A percentile compares a stretch with the other conserved stretches of the same genome.
Conservation (phyloP, 2,329 filamentous ascomycete species). For the Saccharata proteae region DNA sequence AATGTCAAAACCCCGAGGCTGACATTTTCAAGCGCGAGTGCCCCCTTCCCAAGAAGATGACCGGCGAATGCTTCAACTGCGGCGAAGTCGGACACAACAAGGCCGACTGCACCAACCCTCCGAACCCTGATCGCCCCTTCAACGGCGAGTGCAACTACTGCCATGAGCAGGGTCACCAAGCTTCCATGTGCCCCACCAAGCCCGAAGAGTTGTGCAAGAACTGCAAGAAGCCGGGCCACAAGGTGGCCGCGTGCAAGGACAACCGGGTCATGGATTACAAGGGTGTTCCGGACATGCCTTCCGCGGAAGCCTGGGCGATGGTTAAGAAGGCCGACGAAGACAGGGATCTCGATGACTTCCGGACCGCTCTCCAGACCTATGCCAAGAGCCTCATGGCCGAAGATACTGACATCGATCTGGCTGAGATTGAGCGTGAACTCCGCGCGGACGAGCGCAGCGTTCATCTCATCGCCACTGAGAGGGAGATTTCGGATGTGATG, state of each 20-base stretch:
- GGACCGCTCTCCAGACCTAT: slow-evolving; percentile 38
- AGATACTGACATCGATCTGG: slow-evolving; percentile 25
- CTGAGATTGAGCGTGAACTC: slow-evolving; percentile 38
- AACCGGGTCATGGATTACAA: slow-evolving; percentile 22
- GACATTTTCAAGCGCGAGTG: slow-evolving; percentile 39
- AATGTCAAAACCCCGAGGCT: slow-evolving; percentile 24
- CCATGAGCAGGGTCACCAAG: slow-evolving; percentile 40
- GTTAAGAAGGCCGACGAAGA: slow-evolving; percentile 37
- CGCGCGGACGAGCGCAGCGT: slow-evolving; percentile 35
- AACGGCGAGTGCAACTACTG: slow-evolving; percentile 50
- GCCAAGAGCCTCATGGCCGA: slow-evolving; percentile 25
- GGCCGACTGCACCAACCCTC: slow-evolving; percentile 49
- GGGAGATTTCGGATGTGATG: slow-evolving; percentile 30
- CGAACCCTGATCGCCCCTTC: slow-evolving; percentile 38
- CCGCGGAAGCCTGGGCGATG: slow-evolving; percentile 38
- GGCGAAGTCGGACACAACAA: slow-evolving; percentile 49
- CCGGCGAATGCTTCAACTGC: slow-evolving; percentile 48
- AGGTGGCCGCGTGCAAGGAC: slow-evolving; percentile 35
- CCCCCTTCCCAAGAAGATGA: slow-evolving; percentile 28
- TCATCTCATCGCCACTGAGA: slow-evolving; percentile 41
- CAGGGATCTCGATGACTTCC: slow-evolving; percentile 40
- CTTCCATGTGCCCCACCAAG: slow-evolving; percentile 51
- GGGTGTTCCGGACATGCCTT: slow-evolving; percentile 33
- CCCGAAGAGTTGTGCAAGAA: slow-evolving; percentile 42
- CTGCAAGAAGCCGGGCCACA: slow-evolving; percentile 36